Evolutionary conservation across 2,329 filamentous ascomycete species (phyloP).

Genomic region (Chaetomium globosum): DNA sequence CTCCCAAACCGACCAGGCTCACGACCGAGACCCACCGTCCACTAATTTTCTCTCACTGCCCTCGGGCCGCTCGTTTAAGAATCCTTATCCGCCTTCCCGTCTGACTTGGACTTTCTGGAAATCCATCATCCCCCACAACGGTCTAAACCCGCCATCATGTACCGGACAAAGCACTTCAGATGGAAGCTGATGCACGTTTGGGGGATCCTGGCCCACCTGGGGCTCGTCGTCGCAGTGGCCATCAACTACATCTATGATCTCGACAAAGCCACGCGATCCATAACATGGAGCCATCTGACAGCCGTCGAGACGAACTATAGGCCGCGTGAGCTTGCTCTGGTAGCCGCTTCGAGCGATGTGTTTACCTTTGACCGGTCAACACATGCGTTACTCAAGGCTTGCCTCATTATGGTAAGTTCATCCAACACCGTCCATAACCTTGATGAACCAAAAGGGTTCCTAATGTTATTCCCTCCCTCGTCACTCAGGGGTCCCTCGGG

Average conservation of each 20-base stretch:
- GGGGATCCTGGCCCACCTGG: slow-evolving; percentile 32
- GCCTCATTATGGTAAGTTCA: slow-evolving; percentile 28
- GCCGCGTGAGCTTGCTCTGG: slow-evolving; percentile 12
- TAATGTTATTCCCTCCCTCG: background rate
- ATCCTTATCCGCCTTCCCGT: slow-evolving; percentile 8
- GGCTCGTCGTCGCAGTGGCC: slow-evolving; percentile 29
- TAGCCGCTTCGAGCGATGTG: slow-evolving; percentile 2
- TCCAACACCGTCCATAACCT: background rate
- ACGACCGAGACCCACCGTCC: background rate
- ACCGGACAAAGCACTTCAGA: slow-evolving; percentile 31
- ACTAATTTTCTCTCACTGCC: background rate
- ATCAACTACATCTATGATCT: slow-evolving; percentile 31
- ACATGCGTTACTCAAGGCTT: slow-evolving; percentile 27
- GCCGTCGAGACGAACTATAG: slow-evolving; percentile 1
- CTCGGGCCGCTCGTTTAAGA: background rate
- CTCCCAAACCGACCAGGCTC: background rate
- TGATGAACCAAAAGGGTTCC: background rate
- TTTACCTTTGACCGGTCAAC: slow-evolving; percentile 22
- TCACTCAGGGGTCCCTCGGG: slow-evolving; percentile 31
- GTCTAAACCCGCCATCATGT: slow-evolving; percentile 2
- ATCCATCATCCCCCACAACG: background rate
- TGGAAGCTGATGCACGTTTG: slow-evolving; percentile 35
- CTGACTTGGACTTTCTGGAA: background rate
- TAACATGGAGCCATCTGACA: background rate
- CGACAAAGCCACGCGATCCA: background rate